Conservation (phyloP, 78 protist species). For the Salpingoeca rosetta region DNA sequence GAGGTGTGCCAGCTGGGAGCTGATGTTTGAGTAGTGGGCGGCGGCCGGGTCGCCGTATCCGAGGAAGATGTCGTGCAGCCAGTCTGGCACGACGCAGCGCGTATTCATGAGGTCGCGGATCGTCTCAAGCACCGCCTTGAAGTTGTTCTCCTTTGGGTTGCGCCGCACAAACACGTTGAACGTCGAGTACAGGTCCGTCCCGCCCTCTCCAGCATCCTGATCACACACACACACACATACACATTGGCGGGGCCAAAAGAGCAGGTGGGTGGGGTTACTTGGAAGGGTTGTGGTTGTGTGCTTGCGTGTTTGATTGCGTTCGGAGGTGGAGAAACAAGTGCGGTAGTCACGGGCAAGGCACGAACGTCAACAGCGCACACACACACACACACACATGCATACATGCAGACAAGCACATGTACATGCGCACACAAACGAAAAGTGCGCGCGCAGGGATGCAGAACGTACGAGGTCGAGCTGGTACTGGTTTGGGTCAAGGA, state of each 20-base stretch:
- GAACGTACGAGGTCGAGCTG: constrained; percentile 27
- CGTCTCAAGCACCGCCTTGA: constrained; percentile 80
- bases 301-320: no score
- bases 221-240: no score
- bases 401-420: no score
- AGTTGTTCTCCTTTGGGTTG: constrained; percentile 76
- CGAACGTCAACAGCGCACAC: not conserved
- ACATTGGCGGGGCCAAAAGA: no score
- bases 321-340: not conserved
- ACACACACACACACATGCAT: no score
- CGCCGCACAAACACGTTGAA: constrained; percentile 81
- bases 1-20: constrained; percentile 18
- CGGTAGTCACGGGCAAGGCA: not conserved
- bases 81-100: constrained; percentile 65
- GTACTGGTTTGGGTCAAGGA: constrained; percentile 67
- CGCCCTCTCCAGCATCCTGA: no score
- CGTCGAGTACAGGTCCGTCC: constrained; percentile 34
- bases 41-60: constrained; percentile 58
- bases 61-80: constrained; percentile 78
- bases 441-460: not conserved
- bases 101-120: constrained; percentile 62
- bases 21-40: constrained; percentile 31
- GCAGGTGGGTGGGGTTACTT: no score
- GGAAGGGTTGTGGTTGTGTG: no score
- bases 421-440: not conserved